Conservation (phyloP, 805 yeast genomes). For the Suhomyces canberraensis region DNA sequence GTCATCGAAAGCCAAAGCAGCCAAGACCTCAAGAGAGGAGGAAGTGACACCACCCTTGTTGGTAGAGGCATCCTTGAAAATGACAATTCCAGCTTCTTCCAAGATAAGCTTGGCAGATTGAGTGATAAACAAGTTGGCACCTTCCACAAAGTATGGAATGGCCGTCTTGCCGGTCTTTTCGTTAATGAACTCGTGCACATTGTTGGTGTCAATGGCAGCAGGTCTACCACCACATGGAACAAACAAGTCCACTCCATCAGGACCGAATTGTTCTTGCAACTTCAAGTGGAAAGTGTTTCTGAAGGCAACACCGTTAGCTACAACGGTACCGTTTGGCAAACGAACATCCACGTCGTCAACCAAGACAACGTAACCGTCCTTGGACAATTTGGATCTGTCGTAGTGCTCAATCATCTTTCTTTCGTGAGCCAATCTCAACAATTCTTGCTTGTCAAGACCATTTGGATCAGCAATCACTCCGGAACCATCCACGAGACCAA, state of each 20-base stretch:
- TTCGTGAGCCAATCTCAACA: conserved; percentile 69
- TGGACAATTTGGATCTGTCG: conserved; percentile 63
- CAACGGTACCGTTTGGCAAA: conserved; percentile 72
- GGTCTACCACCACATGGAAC: conserved; percentile 99
- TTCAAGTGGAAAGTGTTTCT: conserved; percentile 87
- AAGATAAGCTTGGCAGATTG: conserved; percentile 87
- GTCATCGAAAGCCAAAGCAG: conserved; percentile 89
- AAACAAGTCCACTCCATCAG: conserved; percentile 70
- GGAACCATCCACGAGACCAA: conserved; percentile 90
- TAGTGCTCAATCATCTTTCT: conserved; percentile 73
- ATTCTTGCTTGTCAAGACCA: conserved; percentile 80
- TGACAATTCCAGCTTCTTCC: conserved; percentile 81
- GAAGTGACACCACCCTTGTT: conserved; percentile 99
- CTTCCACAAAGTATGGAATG: conserved; percentile 91
- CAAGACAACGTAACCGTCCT: conserved; percentile 75
- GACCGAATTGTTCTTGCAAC: conserved; percentile 57
- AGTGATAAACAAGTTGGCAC: conserved; percentile 93
- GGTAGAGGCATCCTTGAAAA: conserved; percentile 94
- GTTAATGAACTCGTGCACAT: conserved; percentile 69
- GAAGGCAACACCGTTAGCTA: conserved; percentile 83
- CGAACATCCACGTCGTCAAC: conserved; percentile 80
- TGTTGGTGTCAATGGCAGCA: conserved; percentile 85
- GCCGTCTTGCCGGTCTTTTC: conserved; percentile 69
- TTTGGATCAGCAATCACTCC: conserved; percentile 92
- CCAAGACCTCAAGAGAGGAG: conserved; percentile 90